Evolutionary conservation across 345 rosid species (phyloP).

Genomic region (Salix brachista): DNA sequence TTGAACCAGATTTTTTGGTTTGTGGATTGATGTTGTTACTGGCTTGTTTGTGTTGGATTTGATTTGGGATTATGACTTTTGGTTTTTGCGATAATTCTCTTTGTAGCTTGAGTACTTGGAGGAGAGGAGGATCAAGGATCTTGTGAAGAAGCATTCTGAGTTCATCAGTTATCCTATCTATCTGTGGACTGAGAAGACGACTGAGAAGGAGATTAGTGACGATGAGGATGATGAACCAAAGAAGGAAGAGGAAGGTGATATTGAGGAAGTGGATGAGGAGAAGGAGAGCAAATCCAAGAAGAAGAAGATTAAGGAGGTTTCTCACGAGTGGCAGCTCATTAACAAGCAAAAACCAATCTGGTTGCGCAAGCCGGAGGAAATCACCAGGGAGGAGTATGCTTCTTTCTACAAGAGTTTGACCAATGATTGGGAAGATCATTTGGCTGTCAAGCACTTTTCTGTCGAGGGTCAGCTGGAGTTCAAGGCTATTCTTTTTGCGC

Average conservation of each 20-base stretch:
- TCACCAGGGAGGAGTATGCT: slow-evolving; percentile 79
- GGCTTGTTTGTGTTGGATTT: background rate
- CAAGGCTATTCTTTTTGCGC: slow-evolving; percentile 75
- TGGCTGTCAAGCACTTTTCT: slow-evolving; percentile 83
- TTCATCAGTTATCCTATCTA: slow-evolving; percentile 86
- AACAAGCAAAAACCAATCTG: slow-evolving; percentile 93
- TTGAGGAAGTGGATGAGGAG: slow-evolving; percentile 80
- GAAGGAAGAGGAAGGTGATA: slow-evolving; percentile 67
- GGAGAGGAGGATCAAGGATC: slow-evolving; percentile 87
- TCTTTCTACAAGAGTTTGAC: slow-evolving; percentile 83
- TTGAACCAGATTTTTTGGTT: background rate
- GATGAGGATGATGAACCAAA: slow-evolving; percentile 76
- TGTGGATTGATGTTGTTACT: background rate
- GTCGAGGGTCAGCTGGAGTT: slow-evolving; percentile 95
- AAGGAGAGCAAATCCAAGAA: slow-evolving; percentile 65
- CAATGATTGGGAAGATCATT: slow-evolving; percentile 86
- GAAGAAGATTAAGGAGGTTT: slow-evolving; percentile 87
- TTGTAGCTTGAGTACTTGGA: slow-evolving; percentile 73
- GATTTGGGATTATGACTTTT: no score
- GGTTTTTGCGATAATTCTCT: background rate
- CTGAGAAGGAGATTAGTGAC: slow-evolving; percentile 81
- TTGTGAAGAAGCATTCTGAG: slow-evolving; percentile 90
- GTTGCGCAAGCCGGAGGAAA: slow-evolving; percentile 90
- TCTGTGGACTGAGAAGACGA: slow-evolving; percentile 85
- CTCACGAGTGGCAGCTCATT: slow-evolving; percentile 78